A percentile compares a stretch with the other conserved stretches of the same genome.
Conservation (phyloP, 768 basidiomycete genomes). For the Trametes cubensis region DNA sequence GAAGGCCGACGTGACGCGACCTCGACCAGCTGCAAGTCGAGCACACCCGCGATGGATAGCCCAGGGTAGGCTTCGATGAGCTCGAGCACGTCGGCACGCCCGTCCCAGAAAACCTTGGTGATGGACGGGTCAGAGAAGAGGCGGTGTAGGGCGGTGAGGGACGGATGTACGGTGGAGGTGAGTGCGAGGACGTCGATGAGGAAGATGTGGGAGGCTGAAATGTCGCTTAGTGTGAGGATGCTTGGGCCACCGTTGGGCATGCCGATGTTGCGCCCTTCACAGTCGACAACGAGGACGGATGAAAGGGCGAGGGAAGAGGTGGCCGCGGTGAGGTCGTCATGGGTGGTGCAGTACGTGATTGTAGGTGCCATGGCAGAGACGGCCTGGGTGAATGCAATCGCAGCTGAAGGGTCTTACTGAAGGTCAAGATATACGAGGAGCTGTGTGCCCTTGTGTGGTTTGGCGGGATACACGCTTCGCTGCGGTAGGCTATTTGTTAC, state of each 20-base stretch:
- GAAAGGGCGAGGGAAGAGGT: slow-evolving; percentile 10
- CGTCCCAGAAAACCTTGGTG: slow-evolving; percentile 45
- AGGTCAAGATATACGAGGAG: slow-evolving; percentile 1
- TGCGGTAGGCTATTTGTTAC: too few relatives aligned
- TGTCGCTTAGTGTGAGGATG: slow-evolving; percentile 40
- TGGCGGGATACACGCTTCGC: slow-evolving; percentile 23
- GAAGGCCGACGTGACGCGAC: slow-evolving; percentile 18
- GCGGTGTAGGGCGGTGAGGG: slow-evolving; percentile 31
- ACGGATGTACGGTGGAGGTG: slow-evolving; percentile 20
- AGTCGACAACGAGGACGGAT: slow-evolving; percentile 39
- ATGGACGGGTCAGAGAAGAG: slow-evolving; percentile 33
- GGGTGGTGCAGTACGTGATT: slow-evolving; percentile 18
- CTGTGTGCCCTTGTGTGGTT: slow-evolving; percentile 26
- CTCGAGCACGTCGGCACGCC: slow-evolving; percentile 43
- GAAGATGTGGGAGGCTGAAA: slow-evolving; percentile 36
- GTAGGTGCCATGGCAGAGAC: neutral
- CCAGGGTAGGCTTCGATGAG: slow-evolving; percentile 31
- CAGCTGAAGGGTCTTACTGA: too few relatives aligned
- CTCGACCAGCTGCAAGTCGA: slow-evolving; percentile 47
- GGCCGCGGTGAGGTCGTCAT: slow-evolving; percentile 6
- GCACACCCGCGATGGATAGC: slow-evolving; percentile 33
- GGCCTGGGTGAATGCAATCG: too few relatives aligned
- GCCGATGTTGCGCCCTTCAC: slow-evolving; percentile 43
- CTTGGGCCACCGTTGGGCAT: slow-evolving; percentile 36
- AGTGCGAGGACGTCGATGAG: slow-evolving; percentile 38